These are phyloP conservation scores for Monosporozyma siamensis DNA, from an alignment of 805 yeast genomes.

Conservation along the genomic window DNA sequence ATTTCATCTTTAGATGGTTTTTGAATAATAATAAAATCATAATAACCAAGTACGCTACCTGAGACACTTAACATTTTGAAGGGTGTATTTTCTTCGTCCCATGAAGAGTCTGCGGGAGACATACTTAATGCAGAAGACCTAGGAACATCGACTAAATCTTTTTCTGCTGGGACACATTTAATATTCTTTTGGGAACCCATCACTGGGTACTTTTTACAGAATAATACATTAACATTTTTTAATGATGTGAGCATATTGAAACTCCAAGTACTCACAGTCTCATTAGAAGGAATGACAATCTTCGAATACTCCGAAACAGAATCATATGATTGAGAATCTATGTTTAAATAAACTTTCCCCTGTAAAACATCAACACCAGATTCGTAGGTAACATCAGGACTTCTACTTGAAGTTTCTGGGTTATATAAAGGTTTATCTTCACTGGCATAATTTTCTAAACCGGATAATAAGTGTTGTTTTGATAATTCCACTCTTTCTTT, in stretches of 20 bases:
- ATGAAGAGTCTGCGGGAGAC: slow-evolving; percentile 43
- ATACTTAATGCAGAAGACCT: slow-evolving; percentile 34
- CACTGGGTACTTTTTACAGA: slow-evolving; percentile 9
- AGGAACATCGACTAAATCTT: slow-evolving; percentile 39
- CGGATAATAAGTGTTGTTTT: slow-evolving; percentile 38
- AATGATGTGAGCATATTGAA: slow-evolving; percentile 16
- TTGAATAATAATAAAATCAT: slow-evolving; percentile 43
- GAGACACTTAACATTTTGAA: slow-evolving; percentile 40
- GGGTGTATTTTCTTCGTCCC: slow-evolving; percentile 42
- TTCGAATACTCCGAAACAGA: neutral
- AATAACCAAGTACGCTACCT: slow-evolving; percentile 33
- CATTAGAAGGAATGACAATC: slow-evolving; percentile 3
- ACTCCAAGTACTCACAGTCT: neutral
- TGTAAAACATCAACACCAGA: neutral
- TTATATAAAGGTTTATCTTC: slow-evolving; percentile 1
- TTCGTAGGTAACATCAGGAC: slow-evolving; percentile 4
- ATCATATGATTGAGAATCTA: neutral
- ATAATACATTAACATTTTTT: slow-evolving; percentile 7
- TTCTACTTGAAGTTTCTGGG: neutral
- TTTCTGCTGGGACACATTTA: slow-evolving; percentile 39
- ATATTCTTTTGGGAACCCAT: slow-evolving; percentile 1
- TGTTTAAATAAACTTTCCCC: slow-evolving; percentile 1
- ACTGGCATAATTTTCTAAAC: slow-evolving; percentile 40
- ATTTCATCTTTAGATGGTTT: slow-evolving; percentile 18
- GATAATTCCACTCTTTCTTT: slow-evolving; percentile 51